phyloP scores from a whole-genome alignment of 345 rosid genomes.

The Reutealis trisperma region DNA sequence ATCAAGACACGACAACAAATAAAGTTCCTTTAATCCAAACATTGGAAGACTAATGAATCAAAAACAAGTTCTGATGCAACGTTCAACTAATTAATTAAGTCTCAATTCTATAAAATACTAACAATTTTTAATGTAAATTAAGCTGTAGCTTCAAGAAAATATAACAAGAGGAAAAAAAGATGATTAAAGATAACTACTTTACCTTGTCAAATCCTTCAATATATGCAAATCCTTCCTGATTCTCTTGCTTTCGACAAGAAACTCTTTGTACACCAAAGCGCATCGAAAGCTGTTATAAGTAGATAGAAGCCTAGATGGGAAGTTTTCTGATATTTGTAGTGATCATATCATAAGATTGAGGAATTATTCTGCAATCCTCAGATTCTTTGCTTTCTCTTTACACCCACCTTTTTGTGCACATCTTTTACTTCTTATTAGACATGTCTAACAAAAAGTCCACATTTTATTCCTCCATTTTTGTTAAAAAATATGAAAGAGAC shows the following conservation, averaged over 20 bases:
- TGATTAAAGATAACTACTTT: background rate
- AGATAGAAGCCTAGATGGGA: background rate
- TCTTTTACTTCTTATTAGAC: background rate
- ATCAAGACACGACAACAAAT: no score
- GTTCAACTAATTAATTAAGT: no score
- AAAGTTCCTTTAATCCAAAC: no score
- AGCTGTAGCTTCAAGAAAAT: background rate
- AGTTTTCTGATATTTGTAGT: background rate
- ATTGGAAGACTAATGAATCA: no score
- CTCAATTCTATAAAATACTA: background rate
- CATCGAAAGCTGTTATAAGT: background rate
- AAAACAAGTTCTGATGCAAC: no score
- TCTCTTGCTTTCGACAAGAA: background rate
- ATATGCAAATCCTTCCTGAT: background rate
- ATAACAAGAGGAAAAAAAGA: background rate
- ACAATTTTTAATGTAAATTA: no score
- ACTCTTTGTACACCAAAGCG: no score
- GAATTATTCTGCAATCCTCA: background rate
- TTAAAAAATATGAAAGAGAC: conserved; percentile 2
- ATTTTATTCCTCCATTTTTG: background rate
- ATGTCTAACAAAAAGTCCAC: background rate
- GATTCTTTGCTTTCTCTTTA: background rate
- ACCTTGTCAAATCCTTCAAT: conserved; percentile 5
- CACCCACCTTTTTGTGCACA: background rate
- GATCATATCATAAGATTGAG: background rate